Conservation (phyloP, 129 eudicot species). For the Tagetes erecta region DNA sequence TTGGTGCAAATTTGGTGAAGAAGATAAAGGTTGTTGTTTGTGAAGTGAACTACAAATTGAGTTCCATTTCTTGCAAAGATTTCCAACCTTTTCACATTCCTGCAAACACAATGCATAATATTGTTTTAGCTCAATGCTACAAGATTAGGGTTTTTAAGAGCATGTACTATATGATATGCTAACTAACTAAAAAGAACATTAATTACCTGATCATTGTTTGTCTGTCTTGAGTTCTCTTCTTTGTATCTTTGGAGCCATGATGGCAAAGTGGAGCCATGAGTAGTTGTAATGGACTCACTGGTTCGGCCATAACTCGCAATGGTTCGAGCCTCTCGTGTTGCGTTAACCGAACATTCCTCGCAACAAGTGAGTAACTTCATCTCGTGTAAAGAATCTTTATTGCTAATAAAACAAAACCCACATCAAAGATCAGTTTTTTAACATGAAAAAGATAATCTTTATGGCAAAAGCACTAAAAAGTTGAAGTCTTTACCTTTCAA, state of each 20-base stretch:
- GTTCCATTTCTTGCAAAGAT: conserved; percentile 73
- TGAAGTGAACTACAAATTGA: conserved; percentile 40
- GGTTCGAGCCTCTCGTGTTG: conserved; percentile 17
- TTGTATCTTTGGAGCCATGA: conserved; percentile 85
- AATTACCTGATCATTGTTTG: conserved; percentile 46
- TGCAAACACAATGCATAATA: conserved; percentile 30
- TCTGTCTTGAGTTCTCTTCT: conserved; percentile 51
- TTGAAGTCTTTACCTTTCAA: conserved; percentile 52
- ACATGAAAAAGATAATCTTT: conserved; percentile 12
- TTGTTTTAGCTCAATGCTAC: conserved; percentile 11
- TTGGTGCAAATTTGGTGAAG: conserved; percentile 34
- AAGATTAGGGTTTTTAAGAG: not conserved
- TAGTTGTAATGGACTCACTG: conserved; percentile 29
- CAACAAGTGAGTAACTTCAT: conserved; percentile 16
- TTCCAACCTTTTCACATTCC: conserved; percentile 58
- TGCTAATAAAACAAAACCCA: conserved; percentile 29
- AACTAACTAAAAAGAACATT: conserved; percentile 8
- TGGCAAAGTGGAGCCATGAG: conserved; percentile 64
- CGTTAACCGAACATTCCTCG: conserved; percentile 9
- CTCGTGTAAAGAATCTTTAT: conserved; percentile 1
- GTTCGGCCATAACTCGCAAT: conserved; percentile 12
- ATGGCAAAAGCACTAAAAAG: not conserved
- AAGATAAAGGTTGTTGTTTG: conserved; percentile 30
- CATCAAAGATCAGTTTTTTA: conserved; percentile 17
- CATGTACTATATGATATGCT: not conserved